These are phyloP conservation scores for Paraconiothyrium sp. DNA, from an alignment of 2,329 filamentous ascomycete species.

Conservation along the genomic window DNA sequence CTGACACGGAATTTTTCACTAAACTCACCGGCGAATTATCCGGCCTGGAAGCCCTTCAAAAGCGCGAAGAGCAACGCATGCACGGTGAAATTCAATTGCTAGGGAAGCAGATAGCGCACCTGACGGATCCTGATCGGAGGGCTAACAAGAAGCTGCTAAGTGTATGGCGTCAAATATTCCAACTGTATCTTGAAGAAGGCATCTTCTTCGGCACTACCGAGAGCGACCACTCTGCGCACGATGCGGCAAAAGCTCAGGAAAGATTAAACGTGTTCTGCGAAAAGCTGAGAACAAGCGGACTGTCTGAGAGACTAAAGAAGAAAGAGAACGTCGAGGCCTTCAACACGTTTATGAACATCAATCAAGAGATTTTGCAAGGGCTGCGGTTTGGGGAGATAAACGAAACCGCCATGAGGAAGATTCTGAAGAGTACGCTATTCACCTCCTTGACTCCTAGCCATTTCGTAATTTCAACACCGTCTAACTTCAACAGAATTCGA, in stretches of 20 bases:
- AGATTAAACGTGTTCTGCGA: slow-evolving; percentile 77
- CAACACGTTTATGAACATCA: slow-evolving; percentile 75
- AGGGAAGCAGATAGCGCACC: slow-evolving; percentile 69
- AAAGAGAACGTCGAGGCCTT: slow-evolving; percentile 72
- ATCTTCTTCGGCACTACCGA: slow-evolving; percentile 86
- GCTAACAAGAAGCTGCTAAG: slow-evolving; percentile 72
- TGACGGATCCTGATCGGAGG: slow-evolving; percentile 71
- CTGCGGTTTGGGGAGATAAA: slow-evolving; percentile 89
- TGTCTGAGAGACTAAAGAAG: slow-evolving; percentile 71
- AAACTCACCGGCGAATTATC: slow-evolving; percentile 76
- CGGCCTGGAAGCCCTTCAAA: slow-evolving; percentile 73
- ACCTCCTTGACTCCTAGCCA: background rate
- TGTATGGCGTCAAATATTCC: slow-evolving; percentile 82
- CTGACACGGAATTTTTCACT: slow-evolving; percentile 82
- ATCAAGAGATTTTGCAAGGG: slow-evolving; percentile 78
- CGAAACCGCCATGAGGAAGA: slow-evolving; percentile 78
- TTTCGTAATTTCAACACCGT: background rate
- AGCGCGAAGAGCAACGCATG: slow-evolving; percentile 71
- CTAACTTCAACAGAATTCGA: slow-evolving; percentile 73
- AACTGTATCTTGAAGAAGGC: slow-evolving; percentile 79
- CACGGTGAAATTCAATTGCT: slow-evolving; percentile 70
- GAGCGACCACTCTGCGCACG: slow-evolving; percentile 72
- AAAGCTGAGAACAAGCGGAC: slow-evolving; percentile 68
- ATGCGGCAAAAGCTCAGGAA: slow-evolving; percentile 70
- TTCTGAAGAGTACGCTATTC: slow-evolving; percentile 75